A percentile compares a stretch with the other conserved stretches of the same genome.
phyloP scores from a whole-genome alignment of 768 basidiomycete species.

The Pleurotus tuoliensis region DNA sequence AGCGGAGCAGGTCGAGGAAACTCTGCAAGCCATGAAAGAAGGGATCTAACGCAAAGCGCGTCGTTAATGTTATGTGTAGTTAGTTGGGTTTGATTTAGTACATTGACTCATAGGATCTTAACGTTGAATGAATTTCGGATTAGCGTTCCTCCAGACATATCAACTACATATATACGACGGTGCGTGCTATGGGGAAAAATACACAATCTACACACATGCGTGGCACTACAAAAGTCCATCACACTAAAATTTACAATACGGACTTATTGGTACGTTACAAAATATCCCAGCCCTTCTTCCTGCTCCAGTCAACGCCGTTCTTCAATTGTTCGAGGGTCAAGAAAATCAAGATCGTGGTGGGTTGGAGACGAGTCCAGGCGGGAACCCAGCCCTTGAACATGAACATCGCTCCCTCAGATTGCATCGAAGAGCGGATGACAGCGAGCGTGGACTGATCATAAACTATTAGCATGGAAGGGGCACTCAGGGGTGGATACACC shows the following conservation, averaged over 20 bases:
- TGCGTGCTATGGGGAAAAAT: not conserved
- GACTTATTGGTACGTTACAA: not conserved
- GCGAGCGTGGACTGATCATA: slow-evolving; percentile 57
- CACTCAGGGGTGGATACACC: slow-evolving; percentile 21
- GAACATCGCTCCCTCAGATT: slow-evolving; percentile 79
- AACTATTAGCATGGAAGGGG: not conserved
- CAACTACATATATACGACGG: too few relatives aligned
- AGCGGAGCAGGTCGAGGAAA: slow-evolving; percentile 4
- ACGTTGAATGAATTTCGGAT: too few relatives aligned
- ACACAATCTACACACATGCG: not conserved
- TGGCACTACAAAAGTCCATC: not conserved
- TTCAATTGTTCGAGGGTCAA: slow-evolving; percentile 79
- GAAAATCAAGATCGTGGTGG: slow-evolving; percentile 87
- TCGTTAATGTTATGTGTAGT: not conserved
- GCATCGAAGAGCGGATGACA: slow-evolving; percentile 65
- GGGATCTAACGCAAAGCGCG: not conserved
- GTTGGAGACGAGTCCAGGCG: slow-evolving; percentile 81
- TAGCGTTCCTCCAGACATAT: too few relatives aligned
- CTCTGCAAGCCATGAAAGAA: not conserved
- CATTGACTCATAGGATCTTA: too few relatives aligned
- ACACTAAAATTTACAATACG: not conserved
- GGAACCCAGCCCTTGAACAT: slow-evolving; percentile 94
- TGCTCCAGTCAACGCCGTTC: slow-evolving; percentile 61
- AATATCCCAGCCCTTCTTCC: slow-evolving; percentile 31
- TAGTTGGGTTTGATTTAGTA: too few relatives aligned